Conservation (phyloP, 2,329 filamentous ascomycete species). For the Paecilomyces variotii region DNA sequence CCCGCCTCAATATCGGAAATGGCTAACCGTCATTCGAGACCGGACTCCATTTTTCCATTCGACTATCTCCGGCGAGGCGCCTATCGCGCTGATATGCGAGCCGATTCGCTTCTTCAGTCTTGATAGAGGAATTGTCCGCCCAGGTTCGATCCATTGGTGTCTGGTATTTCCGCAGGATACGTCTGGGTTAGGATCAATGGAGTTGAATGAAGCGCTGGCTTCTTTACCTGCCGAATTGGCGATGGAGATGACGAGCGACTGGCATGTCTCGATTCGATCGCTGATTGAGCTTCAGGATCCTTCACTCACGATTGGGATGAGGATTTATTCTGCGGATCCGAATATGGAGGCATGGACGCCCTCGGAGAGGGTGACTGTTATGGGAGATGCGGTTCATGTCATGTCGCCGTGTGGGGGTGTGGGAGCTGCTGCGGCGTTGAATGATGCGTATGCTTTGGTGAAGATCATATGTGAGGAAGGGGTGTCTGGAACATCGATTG, state of each 20-base stretch:
- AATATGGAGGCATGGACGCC: constrained; percentile 15
- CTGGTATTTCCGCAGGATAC: not conserved
- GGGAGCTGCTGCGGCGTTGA: constrained; percentile 36
- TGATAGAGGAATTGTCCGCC: not conserved
- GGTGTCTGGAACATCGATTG: not conserved
- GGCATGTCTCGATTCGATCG: not conserved
- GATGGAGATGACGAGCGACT: not conserved
- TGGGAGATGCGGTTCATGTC: constrained; percentile 35
- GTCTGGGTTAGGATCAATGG: not conserved
- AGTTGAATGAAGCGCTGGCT: not conserved
- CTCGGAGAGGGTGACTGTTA: constrained; percentile 24
- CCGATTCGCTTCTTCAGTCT: not conserved
- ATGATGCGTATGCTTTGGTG: constrained; percentile 31
- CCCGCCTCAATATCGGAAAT: not conserved
- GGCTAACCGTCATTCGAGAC: not conserved
- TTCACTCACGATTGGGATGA: not conserved
- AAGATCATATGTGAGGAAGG: not conserved
- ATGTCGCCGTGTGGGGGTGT: constrained; percentile 37
- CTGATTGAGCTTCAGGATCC: not conserved
- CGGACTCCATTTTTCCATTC: not conserved
- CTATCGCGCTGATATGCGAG: not conserved
- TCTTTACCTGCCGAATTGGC: not conserved
- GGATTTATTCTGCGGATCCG: not conserved
- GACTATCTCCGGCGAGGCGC: not conserved
- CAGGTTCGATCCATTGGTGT: not conserved